phyloP scores from a whole-genome alignment of 2,329 filamentous ascomycete species.

The Albifimbria verrucaria region DNA sequence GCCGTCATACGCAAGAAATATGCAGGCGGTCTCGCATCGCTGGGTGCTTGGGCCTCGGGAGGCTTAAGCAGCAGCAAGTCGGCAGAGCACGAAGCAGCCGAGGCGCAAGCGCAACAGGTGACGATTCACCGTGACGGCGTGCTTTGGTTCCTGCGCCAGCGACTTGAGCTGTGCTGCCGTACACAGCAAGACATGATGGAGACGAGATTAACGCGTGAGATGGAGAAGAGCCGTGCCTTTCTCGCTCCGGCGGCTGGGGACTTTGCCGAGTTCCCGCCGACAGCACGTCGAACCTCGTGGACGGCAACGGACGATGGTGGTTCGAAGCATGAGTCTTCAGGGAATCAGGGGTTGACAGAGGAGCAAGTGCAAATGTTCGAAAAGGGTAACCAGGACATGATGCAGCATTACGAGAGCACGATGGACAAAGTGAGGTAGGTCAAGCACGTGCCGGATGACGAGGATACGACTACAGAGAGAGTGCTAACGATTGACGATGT shows the following conservation, averaged over 20 bases:
- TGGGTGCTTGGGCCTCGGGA: slow-evolving; percentile 65
- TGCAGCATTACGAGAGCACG: slow-evolving; percentile 91
- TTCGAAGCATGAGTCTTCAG: slow-evolving; percentile 1
- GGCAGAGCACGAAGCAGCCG: slow-evolving; percentile 67
- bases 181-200: slow-evolving; percentile 93
- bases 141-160: slow-evolving; percentile 74
- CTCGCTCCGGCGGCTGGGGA: slow-evolving; percentile 39
- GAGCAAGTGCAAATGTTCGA: slow-evolving; percentile 94
- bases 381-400: slow-evolving; percentile 86
- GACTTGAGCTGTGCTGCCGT: slow-evolving; percentile 71
- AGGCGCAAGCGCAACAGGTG: slow-evolving; percentile 64
- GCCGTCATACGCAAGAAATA: slow-evolving; percentile 70
- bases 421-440: slow-evolving; percentile 87
- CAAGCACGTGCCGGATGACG: neutral
- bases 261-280: slow-evolving; percentile 27
- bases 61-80: slow-evolving; percentile 45
- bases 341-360: slow-evolving; percentile 59
- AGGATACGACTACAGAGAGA: neutral
- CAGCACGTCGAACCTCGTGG: slow-evolving; percentile 12
- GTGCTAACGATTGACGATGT: slow-evolving; percentile 10
- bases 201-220: slow-evolving; percentile 74
- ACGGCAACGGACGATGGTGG: neutral
- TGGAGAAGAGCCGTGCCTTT: slow-evolving; percentile 86
- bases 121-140: slow-evolving; percentile 76
- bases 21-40: slow-evolving; percentile 59